Evolutionary conservation across 148 eudicot genomes (phyloP).

Genomic region (Simmondsia chinensis): DNA sequence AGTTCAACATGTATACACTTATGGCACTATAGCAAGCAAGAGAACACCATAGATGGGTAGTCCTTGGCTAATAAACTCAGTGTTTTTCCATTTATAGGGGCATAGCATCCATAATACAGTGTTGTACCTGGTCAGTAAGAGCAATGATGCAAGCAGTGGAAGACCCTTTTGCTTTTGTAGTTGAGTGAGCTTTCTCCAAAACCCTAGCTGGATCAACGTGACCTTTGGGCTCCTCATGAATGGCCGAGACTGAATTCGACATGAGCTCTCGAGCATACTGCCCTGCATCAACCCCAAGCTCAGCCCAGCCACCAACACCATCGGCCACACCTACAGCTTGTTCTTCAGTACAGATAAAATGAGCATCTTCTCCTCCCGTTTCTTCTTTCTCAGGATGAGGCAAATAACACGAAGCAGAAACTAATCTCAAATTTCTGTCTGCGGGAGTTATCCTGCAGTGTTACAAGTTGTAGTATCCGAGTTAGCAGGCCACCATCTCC

Average conservation of each 20-base stretch:
- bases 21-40: too few species aligned
- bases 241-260: slow-evolving; percentile 48
- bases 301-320: slow-evolving; percentile 83
- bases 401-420: slow-evolving; percentile 60
- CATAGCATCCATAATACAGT: neutral
- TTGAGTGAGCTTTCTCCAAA: slow-evolving; percentile 59
- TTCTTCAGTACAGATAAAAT: slow-evolving; percentile 51
- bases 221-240: slow-evolving; percentile 64
- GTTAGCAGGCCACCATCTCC: neutral
- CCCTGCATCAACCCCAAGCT: slow-evolving; percentile 57
- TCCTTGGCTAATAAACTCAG: too few species aligned
- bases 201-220: slow-evolving; percentile 58
- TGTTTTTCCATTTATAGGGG: too few species aligned
- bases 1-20: too few species aligned
- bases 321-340: slow-evolving; percentile 68
- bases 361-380: slow-evolving; percentile 80
- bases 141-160: slow-evolving; percentile 78
- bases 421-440: slow-evolving; percentile 35
- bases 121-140: slow-evolving; percentile 46
- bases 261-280: slow-evolving; percentile 61
- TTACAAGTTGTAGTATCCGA: neutral
- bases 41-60: too few species aligned
- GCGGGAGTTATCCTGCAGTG: slow-evolving; percentile 25
- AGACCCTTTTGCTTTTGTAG: slow-evolving; percentile 56
- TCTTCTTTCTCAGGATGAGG: slow-evolving; percentile 80